These are phyloP conservation scores for Gillenia trifoliata DNA, from an alignment of 306 rosid genomes.

Conservation along the genomic window DNA sequence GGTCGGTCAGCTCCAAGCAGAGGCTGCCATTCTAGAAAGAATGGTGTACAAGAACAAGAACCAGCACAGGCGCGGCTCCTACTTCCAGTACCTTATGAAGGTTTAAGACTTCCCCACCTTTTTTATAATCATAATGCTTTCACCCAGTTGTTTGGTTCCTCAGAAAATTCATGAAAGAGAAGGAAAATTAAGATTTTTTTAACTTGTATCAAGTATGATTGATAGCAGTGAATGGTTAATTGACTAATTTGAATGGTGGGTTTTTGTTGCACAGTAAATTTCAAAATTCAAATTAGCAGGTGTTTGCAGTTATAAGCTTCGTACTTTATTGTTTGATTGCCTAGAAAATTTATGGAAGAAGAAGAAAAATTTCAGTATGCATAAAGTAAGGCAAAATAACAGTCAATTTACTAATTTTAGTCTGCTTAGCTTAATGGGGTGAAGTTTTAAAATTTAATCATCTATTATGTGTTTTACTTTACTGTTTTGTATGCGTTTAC, in stretches of 20 bases:
- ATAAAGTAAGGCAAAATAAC: neutral
- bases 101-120: conserved; percentile 19
- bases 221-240: neutral
- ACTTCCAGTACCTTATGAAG: conserved; percentile 76
- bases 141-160: neutral
- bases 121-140: neutral
- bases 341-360: neutral
- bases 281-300: neutral
- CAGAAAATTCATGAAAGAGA: neutral
- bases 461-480: neutral
- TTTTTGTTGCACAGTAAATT: neutral
- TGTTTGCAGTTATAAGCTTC: neutral
- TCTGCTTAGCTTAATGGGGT: neutral
- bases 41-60: conserved; percentile 82
- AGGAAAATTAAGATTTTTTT: neutral
- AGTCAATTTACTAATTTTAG: neutral
- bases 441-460: neutral
- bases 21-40: conserved; percentile 57
- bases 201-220: neutral
- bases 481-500: neutral
- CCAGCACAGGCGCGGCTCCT: conserved; percentile 80
- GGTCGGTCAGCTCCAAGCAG: conserved; percentile 63
- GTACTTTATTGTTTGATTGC: neutral
- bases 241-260: neutral
- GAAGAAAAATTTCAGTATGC: neutral